Evolutionary conservation across 2,329 filamentous ascomycete species (phyloP), one percentile per base, ranked within the genome.

Genomic region (Teratosphaeria viscida): DNA sequence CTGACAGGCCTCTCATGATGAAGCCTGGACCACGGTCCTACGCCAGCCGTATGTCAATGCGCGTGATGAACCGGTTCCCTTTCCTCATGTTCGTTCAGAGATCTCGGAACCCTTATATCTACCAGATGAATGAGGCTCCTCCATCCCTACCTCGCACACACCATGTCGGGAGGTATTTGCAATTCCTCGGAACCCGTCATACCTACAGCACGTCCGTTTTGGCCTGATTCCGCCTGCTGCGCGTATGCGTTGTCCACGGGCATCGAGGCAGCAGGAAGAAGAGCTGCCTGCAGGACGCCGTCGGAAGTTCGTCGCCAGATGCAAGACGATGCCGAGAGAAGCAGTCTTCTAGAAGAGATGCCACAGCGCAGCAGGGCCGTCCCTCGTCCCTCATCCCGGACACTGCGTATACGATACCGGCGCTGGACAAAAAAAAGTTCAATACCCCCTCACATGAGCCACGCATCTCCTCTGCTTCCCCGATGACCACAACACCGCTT

Each of bases 281-380:
- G 58, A 54, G 56, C 34, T 35, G 35, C 27, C 62, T 63, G 66
- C 66, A 68, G 65, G 64, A 63, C 58, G 64, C 65, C 62, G 62
- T 54, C 59, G 61, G 61, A 60, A 57, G 59, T 62, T 54, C 56
- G 56, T 43, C 16, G 37, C 56, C 57, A 55, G 56, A 63, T 65
- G 35, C 59, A 19, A 67, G 64, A 56, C 37, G 53, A 55, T 59
- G 62, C 59, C 59, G 1, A 43, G 60, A 57, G 63, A 62, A 57
- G 58, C 61, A 63, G 57, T 61, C 60, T 57, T 56, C 57, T 58
- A 59, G 56, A 58, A 35, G 47, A 57, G 8, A 43, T 47, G 23
- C 23, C 39, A 23, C 39, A 56, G 37, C 19, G 12, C 29, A 16
- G 7, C 37, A 26, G n/a, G 12, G 23, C 47, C 55, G 55, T 52